Base-by-base conservation (phyloP, 257 asterid genomes). In the Capsicum rhomboideum region DNA sequence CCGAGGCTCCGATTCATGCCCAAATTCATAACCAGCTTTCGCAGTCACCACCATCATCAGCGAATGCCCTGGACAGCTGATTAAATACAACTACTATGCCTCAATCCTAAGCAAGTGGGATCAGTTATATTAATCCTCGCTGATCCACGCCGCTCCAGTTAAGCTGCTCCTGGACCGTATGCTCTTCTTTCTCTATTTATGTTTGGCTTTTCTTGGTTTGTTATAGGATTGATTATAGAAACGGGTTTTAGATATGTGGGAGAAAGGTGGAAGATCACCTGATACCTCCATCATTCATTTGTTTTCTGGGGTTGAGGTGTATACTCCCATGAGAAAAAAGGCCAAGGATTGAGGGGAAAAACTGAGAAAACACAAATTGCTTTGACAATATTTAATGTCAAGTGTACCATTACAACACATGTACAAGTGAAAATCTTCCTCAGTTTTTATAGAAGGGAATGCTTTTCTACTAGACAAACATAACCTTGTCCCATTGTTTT, bases 221-320 rank as follows among this genome's bases (percentile, higher is more conserved):
- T 82, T 66, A 86, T 89, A 88, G 90, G 83, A 52, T 86, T 69
- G 75, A 87, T 86, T 59, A 17, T 61, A 77, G 81, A 64, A 86
- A 91, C 82, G 86, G 86, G 91, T 88, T 83, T 83, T 78, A 58
- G 86, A 55, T 55, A 83, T 89, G 94, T 90, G 82, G 77, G 80
- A 46, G 40, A 23, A 46, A 37, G 95, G 92, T 90, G 97, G 94
- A 92, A 95, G 96, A 91, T 92, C 98, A 88, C 89, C 93, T 74
- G 13, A 84, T 89, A 93, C 90, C 78, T 83, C 87, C 79, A 72
- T 86, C 72, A 78, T 89, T 89, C 78, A 68, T 86, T 86, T 58
- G 31, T 83, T 46, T 2, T 59, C 67, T 80, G 84, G 83, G 53
- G 85, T 83, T 69, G 88, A 81, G 86, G 85, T 84, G 61, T 80